Evolutionary conservation across 2,329 filamentous ascomycete genomes (phyloP).

Genomic region (Pezizomycotina sp.): DNA sequence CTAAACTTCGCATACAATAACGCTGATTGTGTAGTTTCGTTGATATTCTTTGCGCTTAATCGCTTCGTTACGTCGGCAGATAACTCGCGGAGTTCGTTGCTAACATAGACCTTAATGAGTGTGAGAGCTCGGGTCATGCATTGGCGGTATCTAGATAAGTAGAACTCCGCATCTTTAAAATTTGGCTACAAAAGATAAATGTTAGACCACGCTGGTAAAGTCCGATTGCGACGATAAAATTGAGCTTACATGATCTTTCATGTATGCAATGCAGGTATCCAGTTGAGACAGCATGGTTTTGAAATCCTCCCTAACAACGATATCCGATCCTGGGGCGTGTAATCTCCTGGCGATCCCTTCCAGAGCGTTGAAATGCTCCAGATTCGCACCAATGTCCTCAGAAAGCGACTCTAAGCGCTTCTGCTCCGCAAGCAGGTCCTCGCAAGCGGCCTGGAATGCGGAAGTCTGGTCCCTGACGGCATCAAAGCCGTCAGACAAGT

Average conservation of each 20-base stretch:
- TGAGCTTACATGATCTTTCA: constrained; percentile 58
- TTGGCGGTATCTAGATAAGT: constrained; percentile 23
- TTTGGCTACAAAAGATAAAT: constrained; percentile 5
- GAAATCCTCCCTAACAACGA: constrained; percentile 73
- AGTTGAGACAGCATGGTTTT: constrained; percentile 74
- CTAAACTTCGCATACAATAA: constrained; percentile 56
- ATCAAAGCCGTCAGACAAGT: constrained; percentile 70
- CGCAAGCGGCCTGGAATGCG: constrained; percentile 84
- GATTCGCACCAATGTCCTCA: constrained; percentile 68
- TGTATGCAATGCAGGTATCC: constrained; percentile 82
- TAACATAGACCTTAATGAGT: constrained; percentile 50
- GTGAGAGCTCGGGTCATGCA: constrained; percentile 44
- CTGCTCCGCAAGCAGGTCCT: constrained; percentile 71
- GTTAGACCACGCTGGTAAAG: not conserved
- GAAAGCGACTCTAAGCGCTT: constrained; percentile 60
- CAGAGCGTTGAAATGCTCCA: constrained; percentile 89
- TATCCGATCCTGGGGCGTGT: constrained; percentile 79
- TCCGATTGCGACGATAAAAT: not conserved
- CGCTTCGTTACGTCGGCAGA: constrained; percentile 45
- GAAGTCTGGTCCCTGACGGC: constrained; percentile 78
- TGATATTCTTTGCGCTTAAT: constrained; percentile 42
- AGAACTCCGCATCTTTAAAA: constrained; percentile 33
- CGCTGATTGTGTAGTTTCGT: constrained; percentile 55
- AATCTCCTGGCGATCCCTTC: constrained; percentile 78
- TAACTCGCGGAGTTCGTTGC: constrained; percentile 44